Evolutionary conservation across 1,284 basidiomycete genomes (phyloP).

Genomic region (Ceratorhiza oryzae-sativae): DNA sequence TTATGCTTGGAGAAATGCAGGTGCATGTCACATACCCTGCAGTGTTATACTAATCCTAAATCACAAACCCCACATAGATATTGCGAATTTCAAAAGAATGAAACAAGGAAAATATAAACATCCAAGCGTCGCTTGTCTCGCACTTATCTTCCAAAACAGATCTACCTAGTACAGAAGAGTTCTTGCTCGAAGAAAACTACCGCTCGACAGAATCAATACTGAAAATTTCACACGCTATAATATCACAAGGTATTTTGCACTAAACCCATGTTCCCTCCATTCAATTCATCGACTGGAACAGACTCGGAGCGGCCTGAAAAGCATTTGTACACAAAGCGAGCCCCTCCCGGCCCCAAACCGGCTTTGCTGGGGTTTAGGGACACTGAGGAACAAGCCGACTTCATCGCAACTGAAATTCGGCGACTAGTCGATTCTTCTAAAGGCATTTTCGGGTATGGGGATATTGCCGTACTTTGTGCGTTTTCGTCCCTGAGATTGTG

Average conservation of each 20-base stretch:
- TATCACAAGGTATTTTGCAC: slow-evolving; percentile 71
- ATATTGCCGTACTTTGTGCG: slow-evolving; percentile 82
- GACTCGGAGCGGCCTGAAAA: slow-evolving; percentile 11
- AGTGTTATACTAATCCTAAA: neutral
- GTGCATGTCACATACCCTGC: slow-evolving; percentile 41
- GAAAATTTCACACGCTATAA: slow-evolving; percentile 75
- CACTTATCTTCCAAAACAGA: slow-evolving; percentile 57
- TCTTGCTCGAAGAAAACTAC: slow-evolving; percentile 88
- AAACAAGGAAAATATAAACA: slow-evolving; percentile 57
- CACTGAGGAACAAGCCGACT: slow-evolving; percentile 62
- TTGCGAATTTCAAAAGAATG: slow-evolving; percentile 78
- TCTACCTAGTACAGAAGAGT: slow-evolving; percentile 69
- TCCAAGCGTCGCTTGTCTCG: neutral
- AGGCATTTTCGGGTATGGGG: slow-evolving; percentile 73
- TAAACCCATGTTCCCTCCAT: neutral
- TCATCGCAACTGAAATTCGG: slow-evolving; percentile 83
- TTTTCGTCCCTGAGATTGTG: neutral
- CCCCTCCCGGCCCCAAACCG: slow-evolving; percentile 20
- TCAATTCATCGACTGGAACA: neutral
- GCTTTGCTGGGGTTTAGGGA: neutral
- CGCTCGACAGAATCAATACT: slow-evolving; percentile 84
- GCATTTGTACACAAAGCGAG: neutral
- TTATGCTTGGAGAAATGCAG: slow-evolving; percentile 88
- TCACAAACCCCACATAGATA: slow-evolving; percentile 58
- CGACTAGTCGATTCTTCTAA: slow-evolving; percentile 76